Evolutionary conservation across 371 early-diverging fungal species (phyloP).

Genomic region (Syncephalastrum sp.): DNA sequence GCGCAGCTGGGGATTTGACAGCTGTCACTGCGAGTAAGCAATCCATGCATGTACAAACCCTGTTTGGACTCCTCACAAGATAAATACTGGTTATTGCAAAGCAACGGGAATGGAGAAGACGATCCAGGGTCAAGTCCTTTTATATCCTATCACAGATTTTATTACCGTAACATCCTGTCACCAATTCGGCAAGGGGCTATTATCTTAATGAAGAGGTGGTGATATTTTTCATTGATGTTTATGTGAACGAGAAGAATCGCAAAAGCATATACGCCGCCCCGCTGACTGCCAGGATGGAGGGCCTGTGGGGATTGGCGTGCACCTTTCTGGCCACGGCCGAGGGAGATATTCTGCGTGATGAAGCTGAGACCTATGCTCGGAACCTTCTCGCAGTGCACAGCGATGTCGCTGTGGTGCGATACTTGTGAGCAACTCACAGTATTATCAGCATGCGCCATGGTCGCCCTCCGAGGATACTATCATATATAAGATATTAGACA

Average conservation of each 20-base stretch:
- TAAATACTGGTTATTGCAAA: slow-evolving; percentile 26
- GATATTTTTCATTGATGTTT: slow-evolving; percentile 20
- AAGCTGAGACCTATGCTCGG: slow-evolving; percentile 30
- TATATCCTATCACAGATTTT: slow-evolving; percentile 26
- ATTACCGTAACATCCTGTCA: slow-evolving; percentile 24
- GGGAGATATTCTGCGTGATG: slow-evolving; percentile 31
- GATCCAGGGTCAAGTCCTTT: slow-evolving; percentile 28
- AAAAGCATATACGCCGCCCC: slow-evolving; percentile 11
- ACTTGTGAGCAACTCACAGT: slow-evolving; percentile 14
- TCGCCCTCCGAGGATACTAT: no score
- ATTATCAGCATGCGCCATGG: slow-evolving; percentile 3
- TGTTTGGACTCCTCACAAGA: not conserved
- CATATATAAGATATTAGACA: no score
- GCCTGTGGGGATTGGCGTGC: slow-evolving; percentile 29
- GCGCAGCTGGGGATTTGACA: slow-evolving; percentile 22
- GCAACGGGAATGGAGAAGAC: slow-evolving; percentile 11
- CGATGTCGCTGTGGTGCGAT: slow-evolving; percentile 15
- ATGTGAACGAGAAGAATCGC: slow-evolving; percentile 1
- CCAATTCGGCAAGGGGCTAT: slow-evolving; percentile 8
- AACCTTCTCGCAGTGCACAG: slow-evolving; percentile 26
- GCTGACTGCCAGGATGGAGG: slow-evolving; percentile 16
- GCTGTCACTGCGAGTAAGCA: slow-evolving; percentile 16
- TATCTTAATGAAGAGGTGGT: slow-evolving; percentile 13
- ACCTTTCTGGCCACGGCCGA: slow-evolving; percentile 33
- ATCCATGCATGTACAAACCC: not conserved